A percentile compares a stretch with the other conserved stretches of the same genome.
phyloP scores from a whole-genome alignment of 2,329 filamentous ascomycete genomes.

The Penicillium corylophilum region DNA sequence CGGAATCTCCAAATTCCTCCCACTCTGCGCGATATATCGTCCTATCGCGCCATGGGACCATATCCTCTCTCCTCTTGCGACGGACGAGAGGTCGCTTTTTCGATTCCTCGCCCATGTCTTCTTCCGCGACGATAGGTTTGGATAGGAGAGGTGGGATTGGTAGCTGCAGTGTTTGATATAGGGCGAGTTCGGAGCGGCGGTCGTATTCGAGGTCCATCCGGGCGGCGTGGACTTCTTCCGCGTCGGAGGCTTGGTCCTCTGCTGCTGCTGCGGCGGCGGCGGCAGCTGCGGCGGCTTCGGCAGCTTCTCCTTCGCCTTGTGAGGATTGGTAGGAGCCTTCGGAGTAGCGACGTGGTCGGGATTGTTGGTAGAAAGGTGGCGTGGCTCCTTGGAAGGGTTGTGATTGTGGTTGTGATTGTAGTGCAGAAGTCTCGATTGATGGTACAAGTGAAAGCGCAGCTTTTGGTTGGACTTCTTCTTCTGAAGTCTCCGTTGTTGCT shows the following conservation, averaged over 20 bases:
- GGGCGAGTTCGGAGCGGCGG: slow-evolving; percentile 44
- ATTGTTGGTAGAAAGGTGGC: neutral
- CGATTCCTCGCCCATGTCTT: slow-evolving; percentile 13
- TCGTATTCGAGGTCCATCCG: slow-evolving; percentile 48
- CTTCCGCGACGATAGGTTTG: slow-evolving; percentile 19
- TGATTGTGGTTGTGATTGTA: neutral
- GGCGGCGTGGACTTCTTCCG: slow-evolving; percentile 48
- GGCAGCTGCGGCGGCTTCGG: neutral
- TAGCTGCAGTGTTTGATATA: slow-evolving; percentile 46
- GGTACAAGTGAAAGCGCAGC: too few relatives aligned
- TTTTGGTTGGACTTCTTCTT: neutral
- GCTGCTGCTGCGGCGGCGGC: neutral
- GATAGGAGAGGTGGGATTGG: slow-evolving; percentile 16
- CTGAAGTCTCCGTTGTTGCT: neutral
- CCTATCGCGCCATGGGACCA: slow-evolving; percentile 50
- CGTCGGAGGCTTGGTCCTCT: slow-evolving; percentile 24
- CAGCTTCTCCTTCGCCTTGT: too few relatives aligned
- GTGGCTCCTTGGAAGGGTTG: neutral
- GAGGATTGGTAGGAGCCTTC: neutral
- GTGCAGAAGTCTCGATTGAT: too few relatives aligned
- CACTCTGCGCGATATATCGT: slow-evolving; percentile 51
- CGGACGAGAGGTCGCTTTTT: slow-evolving; percentile 23
- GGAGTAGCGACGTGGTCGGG: neutral
- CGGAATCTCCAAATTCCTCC: slow-evolving; percentile 45
- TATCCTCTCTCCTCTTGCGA: slow-evolving; percentile 37